These are phyloP conservation scores for Xenosphaeropsis pyriputrescens DNA, from an alignment of 2,329 filamentous ascomycete genomes.

Conservation along the genomic window DNA sequence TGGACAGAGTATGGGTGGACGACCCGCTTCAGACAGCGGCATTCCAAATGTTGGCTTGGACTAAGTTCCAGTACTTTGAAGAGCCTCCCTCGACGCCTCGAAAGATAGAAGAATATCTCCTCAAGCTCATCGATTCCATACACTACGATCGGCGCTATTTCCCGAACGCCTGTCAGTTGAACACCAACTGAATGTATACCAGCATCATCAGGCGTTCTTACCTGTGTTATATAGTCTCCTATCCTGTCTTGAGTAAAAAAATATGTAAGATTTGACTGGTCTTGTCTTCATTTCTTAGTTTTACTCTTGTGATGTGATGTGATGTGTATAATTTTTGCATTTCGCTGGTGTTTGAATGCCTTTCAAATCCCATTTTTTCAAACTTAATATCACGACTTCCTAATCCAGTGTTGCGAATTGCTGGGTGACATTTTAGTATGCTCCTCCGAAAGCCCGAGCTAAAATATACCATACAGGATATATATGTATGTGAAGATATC, in stretches of 20 bases:
- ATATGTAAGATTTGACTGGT: no score
- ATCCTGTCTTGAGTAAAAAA: slow-evolving; percentile 4
- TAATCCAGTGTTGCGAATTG: no score
- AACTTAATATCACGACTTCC: no score
- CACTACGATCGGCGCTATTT: background rate
- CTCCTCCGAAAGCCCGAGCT: no score
- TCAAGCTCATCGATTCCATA: slow-evolving; percentile 3
- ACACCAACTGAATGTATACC: slow-evolving; percentile 10
- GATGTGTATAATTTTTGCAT: no score
- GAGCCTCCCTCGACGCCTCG: slow-evolving; percentile 3
- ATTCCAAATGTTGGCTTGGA: slow-evolving; percentile 15
- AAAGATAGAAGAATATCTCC: slow-evolving; percentile 5
- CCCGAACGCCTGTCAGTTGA: background rate
- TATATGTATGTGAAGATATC: no score
- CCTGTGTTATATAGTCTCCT: slow-evolving; percentile 6
- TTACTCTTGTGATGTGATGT: no score
- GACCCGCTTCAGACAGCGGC: slow-evolving; percentile 15
- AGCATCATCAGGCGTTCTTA: slow-evolving; percentile 10
- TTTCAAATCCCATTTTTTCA: no score
- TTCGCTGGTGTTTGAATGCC: no score
- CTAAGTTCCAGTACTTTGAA: slow-evolving; percentile 6
- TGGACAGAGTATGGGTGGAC: slow-evolving; percentile 19
- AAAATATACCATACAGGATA: no score
- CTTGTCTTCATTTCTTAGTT: no score
- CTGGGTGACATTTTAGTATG: no score